These are phyloP conservation scores for Pyrus pyrifolia DNA, from an alignment of 306 rosid genomes.

Conservation along the genomic window DNA sequence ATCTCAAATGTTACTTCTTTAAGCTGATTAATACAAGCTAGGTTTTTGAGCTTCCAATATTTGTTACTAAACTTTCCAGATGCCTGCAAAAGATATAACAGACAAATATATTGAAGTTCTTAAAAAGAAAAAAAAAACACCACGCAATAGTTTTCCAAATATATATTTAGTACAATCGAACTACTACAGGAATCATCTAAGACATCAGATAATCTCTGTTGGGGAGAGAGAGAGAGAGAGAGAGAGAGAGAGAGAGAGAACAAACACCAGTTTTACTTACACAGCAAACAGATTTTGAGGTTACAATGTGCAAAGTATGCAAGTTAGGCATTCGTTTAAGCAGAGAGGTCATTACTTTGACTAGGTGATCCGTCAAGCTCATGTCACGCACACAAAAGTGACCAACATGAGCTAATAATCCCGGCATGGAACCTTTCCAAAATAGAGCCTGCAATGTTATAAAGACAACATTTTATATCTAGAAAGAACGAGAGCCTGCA, in stretches of 20 bases:
- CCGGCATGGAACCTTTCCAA: background rate
- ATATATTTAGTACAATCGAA: too few species aligned
- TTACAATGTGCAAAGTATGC: background rate
- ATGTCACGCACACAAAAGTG: background rate
- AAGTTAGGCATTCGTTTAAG: background rate
- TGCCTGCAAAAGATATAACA: too few species aligned
- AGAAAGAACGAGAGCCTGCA: too few species aligned
- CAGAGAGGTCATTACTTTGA: background rate
- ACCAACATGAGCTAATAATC: background rate
- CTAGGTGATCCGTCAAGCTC: background rate
- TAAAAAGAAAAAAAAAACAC: background rate
- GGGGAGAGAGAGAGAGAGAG: too few species aligned
- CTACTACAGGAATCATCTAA: too few species aligned
- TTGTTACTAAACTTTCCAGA: too few species aligned
- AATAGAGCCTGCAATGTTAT: background rate
- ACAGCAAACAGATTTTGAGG: too few species aligned
- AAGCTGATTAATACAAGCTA: too few species aligned
- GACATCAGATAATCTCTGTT: too few species aligned
- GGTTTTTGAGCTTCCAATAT: too few species aligned
- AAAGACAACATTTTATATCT: background rate
- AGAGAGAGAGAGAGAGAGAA: background rate
- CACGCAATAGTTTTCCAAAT: background rate
- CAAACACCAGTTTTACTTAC: background rate
- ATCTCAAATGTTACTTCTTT: too few species aligned
- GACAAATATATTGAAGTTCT: too few species aligned